A percentile compares a stretch with the other conserved stretches of the same genome.
These are phyloP conservation scores for Triticum aestivum DNA, from an alignment of 176 grass and related monocot species.

Conservation along the genomic window IWGSC_CS_RefSeq_v2.1 NC_057806.1:555049481-555049980, in stretches of 20 bases:
- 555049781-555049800: neutral
- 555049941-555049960: too few relatives aligned
- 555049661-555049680: slow-evolving; percentile 5
- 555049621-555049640: neutral
- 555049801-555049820: neutral
- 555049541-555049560: neutral
- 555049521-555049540: neutral
- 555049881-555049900: too few relatives aligned
- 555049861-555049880: too few relatives aligned
- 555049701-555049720: slow-evolving; percentile 14
- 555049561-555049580: neutral
- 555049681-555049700: neutral
- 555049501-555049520: neutral
- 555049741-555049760: neutral
- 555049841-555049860: too few relatives aligned
- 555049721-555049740: neutral
- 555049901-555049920: too few relatives aligned
- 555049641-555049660: slow-evolving; percentile 3
- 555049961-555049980: too few relatives aligned
- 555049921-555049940: too few relatives aligned
- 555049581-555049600: neutral
- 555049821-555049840: too few relatives aligned
- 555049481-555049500: neutral
- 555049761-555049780: neutral
- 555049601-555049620: neutral